phyloP scores from a whole-genome alignment of 2,329 filamentous ascomycete species.

The Incumbomyces lentus region DNA sequence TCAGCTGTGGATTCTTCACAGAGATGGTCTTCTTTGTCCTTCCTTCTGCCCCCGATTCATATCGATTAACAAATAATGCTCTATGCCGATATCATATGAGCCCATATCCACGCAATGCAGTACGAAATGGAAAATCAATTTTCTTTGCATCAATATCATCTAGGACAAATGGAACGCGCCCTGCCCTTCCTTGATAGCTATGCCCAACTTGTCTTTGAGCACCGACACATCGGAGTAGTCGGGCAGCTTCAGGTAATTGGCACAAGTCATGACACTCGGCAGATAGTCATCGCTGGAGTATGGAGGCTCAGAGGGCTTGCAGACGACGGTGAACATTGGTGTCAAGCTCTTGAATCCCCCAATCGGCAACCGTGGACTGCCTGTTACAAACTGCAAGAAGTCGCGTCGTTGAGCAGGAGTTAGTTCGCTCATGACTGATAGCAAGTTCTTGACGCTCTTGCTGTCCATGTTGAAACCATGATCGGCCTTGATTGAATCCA shows the following conservation, averaged over 20 bases:
- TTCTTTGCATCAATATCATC: constrained; percentile 3
- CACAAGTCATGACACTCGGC: constrained; percentile 99
- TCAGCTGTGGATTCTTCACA: no score
- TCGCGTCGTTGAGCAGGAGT: constrained; percentile 65
- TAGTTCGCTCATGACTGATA: constrained; percentile 90
- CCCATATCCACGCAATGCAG: no score
- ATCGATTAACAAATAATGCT: no score
- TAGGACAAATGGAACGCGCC: constrained; percentile 94
- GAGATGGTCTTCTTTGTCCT: no score
- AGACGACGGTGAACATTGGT: constrained; percentile 97
- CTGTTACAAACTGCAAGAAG: constrained; percentile 95
- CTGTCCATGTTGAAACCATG: constrained; percentile 99
- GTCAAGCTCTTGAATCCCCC: constrained; percentile 96
- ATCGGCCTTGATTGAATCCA: constrained; percentile 97
- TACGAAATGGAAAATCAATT: no score
- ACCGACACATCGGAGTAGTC: constrained; percentile 75
- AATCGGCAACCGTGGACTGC: constrained; percentile 94
- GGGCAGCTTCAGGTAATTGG: constrained; percentile 96
- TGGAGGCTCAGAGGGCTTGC: constrained; percentile 93
- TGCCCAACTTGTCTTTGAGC: constrained; percentile 66
- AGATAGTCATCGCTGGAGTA: constrained; percentile 93
- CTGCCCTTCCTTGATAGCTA: constrained; percentile 88
- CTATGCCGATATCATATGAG: no score
- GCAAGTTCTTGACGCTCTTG: constrained; percentile 81
- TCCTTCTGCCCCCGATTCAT: no score